phyloP scores from a whole-genome alignment of 2,329 filamentous ascomycete species.

The Ceratocystis papillata region DNA sequence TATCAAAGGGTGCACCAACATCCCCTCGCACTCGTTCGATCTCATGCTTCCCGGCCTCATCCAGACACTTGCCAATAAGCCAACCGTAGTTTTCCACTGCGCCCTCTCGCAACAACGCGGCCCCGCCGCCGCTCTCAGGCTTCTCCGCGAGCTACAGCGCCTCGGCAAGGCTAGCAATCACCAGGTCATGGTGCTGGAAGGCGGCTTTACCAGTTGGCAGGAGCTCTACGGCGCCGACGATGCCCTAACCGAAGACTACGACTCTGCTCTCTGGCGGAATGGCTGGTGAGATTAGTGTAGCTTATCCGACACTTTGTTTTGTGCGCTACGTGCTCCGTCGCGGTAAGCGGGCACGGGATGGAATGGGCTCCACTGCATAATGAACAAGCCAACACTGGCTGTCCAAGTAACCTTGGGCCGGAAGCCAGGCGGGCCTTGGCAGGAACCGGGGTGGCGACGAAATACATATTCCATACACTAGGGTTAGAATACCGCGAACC shows the following conservation, averaged over 20 bases:
- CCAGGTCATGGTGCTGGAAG: conserved; percentile 68
- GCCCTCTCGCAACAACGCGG: conserved; percentile 83
- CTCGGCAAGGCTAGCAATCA: conserved; percentile 38
- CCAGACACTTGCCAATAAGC: conserved; percentile 61
- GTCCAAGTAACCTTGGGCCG: no score
- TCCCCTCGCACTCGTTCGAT: conserved; percentile 63
- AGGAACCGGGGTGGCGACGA: no score
- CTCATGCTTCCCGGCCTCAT: conserved; percentile 72
- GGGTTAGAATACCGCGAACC: no score
- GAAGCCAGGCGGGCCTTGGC: no score
- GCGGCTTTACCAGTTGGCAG: conserved; percentile 84
- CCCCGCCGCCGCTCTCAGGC: conserved; percentile 70
- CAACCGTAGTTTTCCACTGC: conserved; percentile 89
- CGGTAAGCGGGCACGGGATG: no score
- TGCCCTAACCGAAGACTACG: conserved; percentile 70
- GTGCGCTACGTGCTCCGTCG: no score
- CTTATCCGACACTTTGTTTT: background rate
- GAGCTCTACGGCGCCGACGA: conserved; percentile 68
- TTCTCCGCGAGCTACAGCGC: conserved; percentile 41
- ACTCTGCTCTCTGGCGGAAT: conserved; percentile 64
- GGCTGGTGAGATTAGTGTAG: conserved; percentile 4
- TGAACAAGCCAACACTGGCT: no score
- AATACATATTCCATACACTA: no score
- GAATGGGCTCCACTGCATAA: no score
- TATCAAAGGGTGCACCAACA: conserved; percentile 65